A percentile compares a stretch with the other conserved stretches of the same genome.
phyloP scores from a whole-genome alignment of 1,284 basidiomycete species.

The Apiotrichum gracile region DNA sequence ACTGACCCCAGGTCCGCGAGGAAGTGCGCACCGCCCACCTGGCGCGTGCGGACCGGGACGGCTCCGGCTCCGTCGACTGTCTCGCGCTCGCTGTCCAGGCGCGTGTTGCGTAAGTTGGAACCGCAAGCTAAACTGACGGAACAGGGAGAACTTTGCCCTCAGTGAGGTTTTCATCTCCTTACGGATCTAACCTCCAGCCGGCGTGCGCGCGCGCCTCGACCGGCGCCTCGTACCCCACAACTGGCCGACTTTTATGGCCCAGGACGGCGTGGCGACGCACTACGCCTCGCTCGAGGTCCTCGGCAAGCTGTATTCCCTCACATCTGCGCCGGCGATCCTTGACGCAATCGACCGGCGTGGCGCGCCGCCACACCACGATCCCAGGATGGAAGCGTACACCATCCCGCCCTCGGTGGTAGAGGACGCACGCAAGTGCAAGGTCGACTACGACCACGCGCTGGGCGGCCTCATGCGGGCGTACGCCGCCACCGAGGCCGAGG shows the following conservation, averaged over 20 bases:
- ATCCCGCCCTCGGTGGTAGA: constrained; percentile 16
- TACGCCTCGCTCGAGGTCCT: constrained; percentile 18
- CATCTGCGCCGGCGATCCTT: not conserved
- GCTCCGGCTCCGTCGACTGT: constrained; percentile 18
- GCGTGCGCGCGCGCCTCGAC: not conserved
- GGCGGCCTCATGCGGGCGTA: constrained; percentile 17
- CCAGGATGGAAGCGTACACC: constrained; percentile 9
- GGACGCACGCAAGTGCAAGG: constrained; percentile 21
- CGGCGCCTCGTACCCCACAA: constrained; percentile 8
- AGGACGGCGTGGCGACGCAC: constrained; percentile 4
- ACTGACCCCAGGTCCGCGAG: constrained; percentile 17
- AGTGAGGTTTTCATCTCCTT: not conserved
- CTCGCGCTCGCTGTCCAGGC: constrained; percentile 15
- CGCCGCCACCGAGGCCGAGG: constrained; percentile 23
- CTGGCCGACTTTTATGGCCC: constrained; percentile 30
- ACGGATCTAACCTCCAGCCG: not conserved
- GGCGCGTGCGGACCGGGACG: constrained; percentile 21
- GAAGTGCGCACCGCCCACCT: constrained; percentile 24
- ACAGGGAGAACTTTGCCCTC: constrained; percentile 23
- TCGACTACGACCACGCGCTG: constrained; percentile 8
- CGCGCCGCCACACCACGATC: constrained; percentile 1
- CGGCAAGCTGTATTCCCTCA: constrained; percentile 18
- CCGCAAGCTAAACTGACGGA: not conserved
- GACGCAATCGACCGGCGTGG: not conserved
- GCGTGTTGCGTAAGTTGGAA: constrained; percentile 19